Evolutionary conservation across 2,329 filamentous ascomycete genomes (phyloP), one percentile per base, ranked within the genome.

Genomic region (Gaeumannomyces tritici): DNA sequence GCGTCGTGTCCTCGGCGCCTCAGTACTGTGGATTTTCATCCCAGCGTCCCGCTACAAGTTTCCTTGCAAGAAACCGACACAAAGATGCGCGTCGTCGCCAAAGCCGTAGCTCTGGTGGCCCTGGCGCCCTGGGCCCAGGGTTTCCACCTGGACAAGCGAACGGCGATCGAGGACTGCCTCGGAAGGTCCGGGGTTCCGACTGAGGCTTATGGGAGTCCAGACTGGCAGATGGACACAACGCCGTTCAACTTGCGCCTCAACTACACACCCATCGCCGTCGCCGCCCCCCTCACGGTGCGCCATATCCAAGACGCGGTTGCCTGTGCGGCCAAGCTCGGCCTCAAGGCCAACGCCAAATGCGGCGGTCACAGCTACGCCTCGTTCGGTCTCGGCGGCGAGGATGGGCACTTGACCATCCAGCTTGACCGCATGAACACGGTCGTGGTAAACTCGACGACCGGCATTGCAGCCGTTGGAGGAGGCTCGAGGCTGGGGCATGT

Each of bases 281-380:
- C 77, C 0, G 69, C 75, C 1, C 77, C 79, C 0, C 73, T 69
- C 4, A 79, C 74, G 4, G 67, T 70, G 60, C 69, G 76, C 61
- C 76, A 81, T 60, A 72, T 81, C 15, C 76, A 77, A 54, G 74
- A 76, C 63, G 77, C 78, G 5, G 75, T 83, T 1, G 67, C 71
- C 7, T 82, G 79, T 67, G 80, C 77, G 54, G 69, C 68, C 18
- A 64, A 74, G 62, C 67, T 72, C 21, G 71, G 72, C 7, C 66
- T 79, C 63, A 79, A 79, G 68, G 76, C 81, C 21, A 79, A 77
- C 61, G 75, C 79, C 28, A 78, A 77, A 65, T 76, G 76, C 59
- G 80, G 80, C 33, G 80, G 80, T 4, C 80, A 83, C 68, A 79
- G 76, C 2, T 83, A 82, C 66, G 79, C 76, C 1, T 78, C 76